Conservation (phyloP, 2,329 filamentous ascomycete genomes). For the Lachnellula cervina region DNA sequence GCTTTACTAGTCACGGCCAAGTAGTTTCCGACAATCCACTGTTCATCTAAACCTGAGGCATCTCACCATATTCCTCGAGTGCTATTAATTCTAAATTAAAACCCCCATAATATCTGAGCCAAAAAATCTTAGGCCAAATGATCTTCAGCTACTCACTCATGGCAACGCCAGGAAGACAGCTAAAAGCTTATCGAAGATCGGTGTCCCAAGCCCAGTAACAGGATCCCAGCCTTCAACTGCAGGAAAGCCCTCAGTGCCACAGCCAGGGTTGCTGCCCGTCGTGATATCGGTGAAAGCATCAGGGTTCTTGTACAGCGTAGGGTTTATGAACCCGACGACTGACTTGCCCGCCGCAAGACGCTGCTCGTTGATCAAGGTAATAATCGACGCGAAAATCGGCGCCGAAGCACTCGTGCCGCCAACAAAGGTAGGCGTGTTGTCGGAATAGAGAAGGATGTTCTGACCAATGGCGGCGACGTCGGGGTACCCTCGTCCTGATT, state of each 20-base stretch:
- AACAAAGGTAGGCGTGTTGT: constrained; percentile 39
- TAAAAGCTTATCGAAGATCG: constrained; percentile 44
- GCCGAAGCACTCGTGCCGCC: constrained; percentile 46
- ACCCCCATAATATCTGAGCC: too few species aligned
- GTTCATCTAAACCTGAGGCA: too few species aligned
- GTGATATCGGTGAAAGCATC: constrained; percentile 32
- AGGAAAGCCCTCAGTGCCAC: constrained; percentile 32
- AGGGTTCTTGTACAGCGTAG: constrained; percentile 28
- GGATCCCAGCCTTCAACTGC: constrained; percentile 31
- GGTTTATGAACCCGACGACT: constrained; percentile 40
- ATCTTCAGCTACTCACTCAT: neutral
- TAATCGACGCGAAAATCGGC: constrained; percentile 37
- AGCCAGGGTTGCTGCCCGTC: constrained; percentile 24
- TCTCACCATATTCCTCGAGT: too few species aligned
- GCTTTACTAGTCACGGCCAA: too few species aligned
- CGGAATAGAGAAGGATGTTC: constrained; percentile 39
- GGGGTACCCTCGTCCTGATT: constrained; percentile 43
- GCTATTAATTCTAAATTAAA: too few species aligned
- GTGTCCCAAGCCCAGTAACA: constrained; percentile 42
- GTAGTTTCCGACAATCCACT: too few species aligned
- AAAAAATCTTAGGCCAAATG: too few species aligned
- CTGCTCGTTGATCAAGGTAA: constrained; percentile 41
- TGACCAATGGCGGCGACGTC: constrained; percentile 42
- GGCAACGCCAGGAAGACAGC: constrained; percentile 9
- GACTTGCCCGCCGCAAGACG: constrained; percentile 35